Percentiles rank a stretch among this genome's conserved stretches.
phyloP scores from a whole-genome alignment of 1,284 basidiomycete species.

The Inonotus hispidus region DNA sequence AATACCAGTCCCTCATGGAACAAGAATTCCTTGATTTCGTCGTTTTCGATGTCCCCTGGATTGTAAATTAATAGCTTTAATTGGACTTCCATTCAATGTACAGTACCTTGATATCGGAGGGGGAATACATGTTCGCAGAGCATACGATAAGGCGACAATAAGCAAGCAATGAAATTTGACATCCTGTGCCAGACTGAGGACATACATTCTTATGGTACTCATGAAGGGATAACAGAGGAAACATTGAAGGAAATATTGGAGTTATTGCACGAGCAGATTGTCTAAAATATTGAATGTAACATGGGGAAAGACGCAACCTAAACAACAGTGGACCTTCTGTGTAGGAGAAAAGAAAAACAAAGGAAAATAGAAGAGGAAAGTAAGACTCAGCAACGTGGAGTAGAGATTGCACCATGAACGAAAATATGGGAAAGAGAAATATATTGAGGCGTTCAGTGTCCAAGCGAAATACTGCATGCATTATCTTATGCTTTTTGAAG shows the following conservation, averaged over 20 bases:
- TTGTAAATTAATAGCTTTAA: constrained; percentile 41
- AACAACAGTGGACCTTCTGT: not conserved
- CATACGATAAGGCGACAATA: not conserved
- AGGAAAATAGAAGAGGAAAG: not conserved
- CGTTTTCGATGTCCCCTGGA: constrained; percentile 82
- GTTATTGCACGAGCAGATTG: not conserved
- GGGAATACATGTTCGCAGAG: not conserved
- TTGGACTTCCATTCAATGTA: not conserved
- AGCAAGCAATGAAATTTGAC: constrained; percentile 3
- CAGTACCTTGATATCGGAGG: too few species aligned
- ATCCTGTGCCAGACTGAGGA: constrained; percentile 1
- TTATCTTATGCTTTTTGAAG: constrained; percentile 3
- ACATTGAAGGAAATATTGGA: not conserved
- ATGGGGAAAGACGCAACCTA: not conserved
- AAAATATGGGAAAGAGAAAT: not conserved
- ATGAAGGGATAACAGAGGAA: not conserved
- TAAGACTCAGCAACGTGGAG: not conserved
- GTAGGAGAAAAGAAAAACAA: not conserved
- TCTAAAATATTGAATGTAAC: constrained; percentile 8
- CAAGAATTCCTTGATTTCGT: constrained; percentile 95
- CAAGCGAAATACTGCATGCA: constrained; percentile 2
- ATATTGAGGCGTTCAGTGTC: constrained; percentile 3
- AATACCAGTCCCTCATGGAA: constrained; percentile 88
- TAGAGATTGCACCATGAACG: constrained; percentile 1
- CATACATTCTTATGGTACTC: constrained; percentile 8